Percentiles rank a stretch among this genome's conserved stretches.
phyloP scores from a whole-genome alignment of 2,329 filamentous ascomycete genomes.

The Claviceps sp. region DNA sequence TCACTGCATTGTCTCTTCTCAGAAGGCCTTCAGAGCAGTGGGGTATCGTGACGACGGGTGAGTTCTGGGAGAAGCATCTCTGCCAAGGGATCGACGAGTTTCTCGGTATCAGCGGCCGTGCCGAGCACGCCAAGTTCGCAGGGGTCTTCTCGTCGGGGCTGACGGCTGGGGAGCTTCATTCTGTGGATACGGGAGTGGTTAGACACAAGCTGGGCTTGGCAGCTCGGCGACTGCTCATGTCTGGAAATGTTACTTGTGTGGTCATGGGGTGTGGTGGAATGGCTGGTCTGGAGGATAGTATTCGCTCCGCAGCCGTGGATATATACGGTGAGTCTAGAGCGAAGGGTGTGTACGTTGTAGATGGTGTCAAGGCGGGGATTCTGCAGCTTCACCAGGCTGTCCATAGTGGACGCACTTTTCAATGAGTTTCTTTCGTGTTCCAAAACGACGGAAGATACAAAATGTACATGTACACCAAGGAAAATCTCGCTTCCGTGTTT shows the following conservation, averaged over 20 bases:
- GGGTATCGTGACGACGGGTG: slow-evolving; percentile 81
- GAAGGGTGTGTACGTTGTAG: slow-evolving; percentile 45
- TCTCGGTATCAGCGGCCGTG: slow-evolving; percentile 35
- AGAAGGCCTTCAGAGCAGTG: slow-evolving; percentile 36
- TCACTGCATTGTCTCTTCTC: slow-evolving; percentile 43
- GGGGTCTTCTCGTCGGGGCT: slow-evolving; percentile 75
- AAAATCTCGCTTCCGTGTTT: too few relatives aligned
- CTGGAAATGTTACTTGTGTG: slow-evolving; percentile 48
- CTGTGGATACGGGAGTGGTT: slow-evolving; percentile 51
- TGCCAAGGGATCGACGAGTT: slow-evolving; percentile 49
- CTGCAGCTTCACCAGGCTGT: slow-evolving; percentile 45
- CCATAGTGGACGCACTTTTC: slow-evolving; percentile 27
- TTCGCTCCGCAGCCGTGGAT: slow-evolving; percentile 54
- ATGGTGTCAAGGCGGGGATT: slow-evolving; percentile 63
- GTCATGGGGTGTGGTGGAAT: slow-evolving; percentile 86
- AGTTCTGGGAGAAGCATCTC: slow-evolving; percentile 68
- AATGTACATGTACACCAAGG: not conserved
- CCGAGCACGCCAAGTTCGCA: slow-evolving; percentile 43
- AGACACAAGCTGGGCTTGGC: slow-evolving; percentile 53
- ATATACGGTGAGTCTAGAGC: slow-evolving; percentile 17
- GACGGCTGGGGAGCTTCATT: slow-evolving; percentile 67
- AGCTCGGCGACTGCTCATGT: slow-evolving; percentile 48
- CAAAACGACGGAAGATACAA: not conserved
- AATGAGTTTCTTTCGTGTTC: not conserved
- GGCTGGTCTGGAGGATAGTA: slow-evolving; percentile 69